Percentiles rank a stretch among this genome's conserved stretches.
These are phyloP conservation scores for Saccharum spontaneum DNA, from an alignment of 176 grass and related monocot genomes.

Conservation along the genomic window DNA sequence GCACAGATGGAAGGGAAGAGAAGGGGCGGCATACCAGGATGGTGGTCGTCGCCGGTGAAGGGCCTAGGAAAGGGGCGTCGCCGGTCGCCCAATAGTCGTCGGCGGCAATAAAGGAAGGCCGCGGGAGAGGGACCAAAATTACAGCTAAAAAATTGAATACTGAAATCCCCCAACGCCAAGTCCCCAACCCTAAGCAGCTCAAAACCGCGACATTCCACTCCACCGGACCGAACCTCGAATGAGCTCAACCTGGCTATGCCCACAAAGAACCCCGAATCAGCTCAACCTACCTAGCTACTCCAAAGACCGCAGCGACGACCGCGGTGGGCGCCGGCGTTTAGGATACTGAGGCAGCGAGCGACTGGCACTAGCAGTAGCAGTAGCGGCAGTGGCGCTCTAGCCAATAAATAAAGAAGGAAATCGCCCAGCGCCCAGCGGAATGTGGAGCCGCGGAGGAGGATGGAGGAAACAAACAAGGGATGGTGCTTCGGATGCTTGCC, in stretches of 20 bases:
- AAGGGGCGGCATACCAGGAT: not conserved
- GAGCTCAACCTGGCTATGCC: not conserved
- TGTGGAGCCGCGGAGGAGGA: not conserved
- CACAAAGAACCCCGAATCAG: not conserved
- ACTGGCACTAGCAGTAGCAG: not conserved
- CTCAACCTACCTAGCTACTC: not conserved
- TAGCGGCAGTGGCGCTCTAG: not conserved
- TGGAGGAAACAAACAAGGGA: not conserved
- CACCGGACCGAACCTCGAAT: not conserved
- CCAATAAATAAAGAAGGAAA: slow-evolving; percentile 13
- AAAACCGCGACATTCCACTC: not conserved
- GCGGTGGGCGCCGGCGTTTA: not conserved
- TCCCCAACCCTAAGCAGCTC: not conserved
- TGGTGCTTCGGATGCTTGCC: slow-evolving; percentile 52
- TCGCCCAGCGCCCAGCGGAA: not conserved
- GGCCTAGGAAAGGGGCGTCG: too few species aligned
- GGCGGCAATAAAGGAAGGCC: not conserved
- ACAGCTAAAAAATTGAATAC: not conserved
- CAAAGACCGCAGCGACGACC: not conserved
- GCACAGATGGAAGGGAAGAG: not conserved
- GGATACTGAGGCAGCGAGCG: not conserved
- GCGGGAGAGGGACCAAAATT: not conserved
- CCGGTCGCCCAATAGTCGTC: not conserved
- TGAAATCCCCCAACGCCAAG: not conserved
- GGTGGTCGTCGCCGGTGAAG: not conserved